phyloP scores from a whole-genome alignment of 306 rosid genomes.

The Spatholobus suberectus region DNA sequence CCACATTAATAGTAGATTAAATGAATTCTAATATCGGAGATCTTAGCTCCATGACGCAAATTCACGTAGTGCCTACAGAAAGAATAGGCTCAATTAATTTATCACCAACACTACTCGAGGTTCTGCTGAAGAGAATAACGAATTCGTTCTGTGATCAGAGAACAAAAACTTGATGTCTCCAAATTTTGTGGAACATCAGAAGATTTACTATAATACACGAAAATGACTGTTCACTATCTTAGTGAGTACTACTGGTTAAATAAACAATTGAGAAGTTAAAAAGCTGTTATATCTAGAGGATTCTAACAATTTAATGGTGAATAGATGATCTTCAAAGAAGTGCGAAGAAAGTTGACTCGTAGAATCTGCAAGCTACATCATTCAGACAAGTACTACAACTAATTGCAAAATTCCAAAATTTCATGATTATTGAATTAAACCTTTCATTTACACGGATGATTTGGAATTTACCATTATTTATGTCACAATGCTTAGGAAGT shows the following conservation, averaged over 20 bases:
- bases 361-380: constrained; percentile 41
- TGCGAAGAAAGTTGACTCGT: constrained; percentile 24
- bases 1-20: neutral
- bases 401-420: constrained; percentile 26
- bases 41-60: constrained; percentile 25
- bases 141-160: constrained; percentile 8
- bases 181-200: constrained; percentile 4
- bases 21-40: constrained; percentile 15
- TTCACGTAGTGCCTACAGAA: constrained; percentile 3
- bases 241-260: neutral
- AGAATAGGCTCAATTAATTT: constrained; percentile 10
- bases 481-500: constrained; percentile 49
- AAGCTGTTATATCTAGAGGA: neutral
- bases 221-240: neutral
- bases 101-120: neutral
- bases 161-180: constrained; percentile 37
- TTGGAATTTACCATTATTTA: constrained; percentile 58
- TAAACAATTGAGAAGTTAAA: constrained; percentile 2
- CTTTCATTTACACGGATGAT: constrained; percentile 49
- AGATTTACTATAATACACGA: neutral
- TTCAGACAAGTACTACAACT: constrained; percentile 20
- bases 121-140: neutral
- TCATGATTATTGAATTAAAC: constrained; percentile 38
- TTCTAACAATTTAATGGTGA: constrained; percentile 24
- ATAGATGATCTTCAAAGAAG: constrained; percentile 29